Evolutionary conservation across 768 basidiomycete genomes (phyloP).

Genomic region (Lepiota venenata): DNA sequence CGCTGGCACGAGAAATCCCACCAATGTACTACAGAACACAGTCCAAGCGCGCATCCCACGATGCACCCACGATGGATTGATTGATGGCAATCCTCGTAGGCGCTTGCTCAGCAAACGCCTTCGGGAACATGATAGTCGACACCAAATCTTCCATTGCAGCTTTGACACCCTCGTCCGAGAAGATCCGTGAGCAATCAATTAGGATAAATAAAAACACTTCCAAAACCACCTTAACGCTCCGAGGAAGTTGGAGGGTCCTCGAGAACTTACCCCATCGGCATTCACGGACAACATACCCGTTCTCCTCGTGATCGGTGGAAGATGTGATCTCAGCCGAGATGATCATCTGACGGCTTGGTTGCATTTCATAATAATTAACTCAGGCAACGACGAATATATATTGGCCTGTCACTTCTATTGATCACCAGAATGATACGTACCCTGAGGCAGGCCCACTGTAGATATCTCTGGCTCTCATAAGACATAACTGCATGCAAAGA

Average conservation of each 20-base stretch:
- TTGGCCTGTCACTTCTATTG: no score
- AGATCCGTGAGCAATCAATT: constrained; percentile 21
- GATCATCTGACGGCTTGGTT: no score
- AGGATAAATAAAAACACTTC: constrained; percentile 22
- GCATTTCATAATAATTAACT: no score
- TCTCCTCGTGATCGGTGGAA: constrained; percentile 26
- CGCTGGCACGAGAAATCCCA: no score
- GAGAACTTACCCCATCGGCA: constrained; percentile 37
- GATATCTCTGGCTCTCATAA: no score
- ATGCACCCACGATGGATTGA: no score
- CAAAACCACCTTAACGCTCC: constrained; percentile 45
- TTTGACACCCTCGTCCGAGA: constrained; percentile 22
- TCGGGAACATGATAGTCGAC: constrained; percentile 45
- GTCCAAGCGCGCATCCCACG: no score
- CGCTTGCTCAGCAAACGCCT: constrained; percentile 25
- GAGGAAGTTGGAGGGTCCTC: constrained; percentile 44
- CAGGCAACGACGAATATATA: no score
- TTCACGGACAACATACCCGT: constrained; percentile 37
- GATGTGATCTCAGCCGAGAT: constrained; percentile 41
- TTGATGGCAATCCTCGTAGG: constrained; percentile 23
- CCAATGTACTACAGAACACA: no score
- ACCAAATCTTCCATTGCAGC: constrained; percentile 43
- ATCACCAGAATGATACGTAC: no score
- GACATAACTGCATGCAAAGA: no score
- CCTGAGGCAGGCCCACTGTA: no score